These are phyloP conservation scores for Leccinum ochraceum DNA, from an alignment of 768 basidiomycete species.

Conservation along the genomic window DNA sequence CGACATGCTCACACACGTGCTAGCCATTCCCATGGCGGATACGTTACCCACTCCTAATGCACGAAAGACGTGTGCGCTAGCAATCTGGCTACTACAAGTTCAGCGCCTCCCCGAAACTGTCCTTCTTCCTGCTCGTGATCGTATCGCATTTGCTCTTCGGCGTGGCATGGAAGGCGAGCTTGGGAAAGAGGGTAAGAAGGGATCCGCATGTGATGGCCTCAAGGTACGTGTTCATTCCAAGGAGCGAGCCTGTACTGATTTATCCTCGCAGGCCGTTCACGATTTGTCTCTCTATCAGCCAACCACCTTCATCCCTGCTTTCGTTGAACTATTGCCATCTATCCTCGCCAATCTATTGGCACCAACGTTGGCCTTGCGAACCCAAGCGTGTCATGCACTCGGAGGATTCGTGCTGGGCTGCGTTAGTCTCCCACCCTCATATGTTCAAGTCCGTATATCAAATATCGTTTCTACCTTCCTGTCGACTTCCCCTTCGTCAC, in stretches of 20 bases:
- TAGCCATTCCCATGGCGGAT: conserved; percentile 71
- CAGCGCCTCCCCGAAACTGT: conserved; percentile 68
- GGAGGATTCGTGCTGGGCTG: conserved; percentile 64
- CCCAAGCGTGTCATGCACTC: conserved; percentile 75
- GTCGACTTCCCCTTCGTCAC: conserved; percentile 40
- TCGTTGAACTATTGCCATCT: conserved; percentile 58
- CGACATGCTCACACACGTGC: conserved; percentile 58
- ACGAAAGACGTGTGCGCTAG: conserved; percentile 81
- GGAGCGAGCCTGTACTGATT: conserved; percentile 12
- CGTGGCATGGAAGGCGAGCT: conserved; percentile 83
- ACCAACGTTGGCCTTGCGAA: conserved; percentile 61
- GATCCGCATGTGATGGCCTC: conserved; percentile 73
- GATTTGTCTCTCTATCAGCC: conserved; percentile 68
- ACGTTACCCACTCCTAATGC: conserved; percentile 78
- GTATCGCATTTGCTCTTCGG: conserved; percentile 69
- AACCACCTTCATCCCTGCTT: conserved; percentile 65
- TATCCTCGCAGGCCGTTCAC: conserved; percentile 62
- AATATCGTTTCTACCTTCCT: conserved; percentile 49
- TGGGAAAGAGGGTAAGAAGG: conserved; percentile 89
- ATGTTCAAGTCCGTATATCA: conserved; percentile 55
- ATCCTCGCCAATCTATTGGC: conserved; percentile 65
- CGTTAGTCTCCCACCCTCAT: conserved; percentile 46
- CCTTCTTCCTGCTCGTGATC: conserved; percentile 59
- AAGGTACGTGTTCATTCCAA: conserved; percentile 48
- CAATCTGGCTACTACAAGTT: conserved; percentile 71